Evolutionary conservation across 371 early-diverging fungal species (phyloP).

Genomic region (Conidiobolus incongruus): DNA sequence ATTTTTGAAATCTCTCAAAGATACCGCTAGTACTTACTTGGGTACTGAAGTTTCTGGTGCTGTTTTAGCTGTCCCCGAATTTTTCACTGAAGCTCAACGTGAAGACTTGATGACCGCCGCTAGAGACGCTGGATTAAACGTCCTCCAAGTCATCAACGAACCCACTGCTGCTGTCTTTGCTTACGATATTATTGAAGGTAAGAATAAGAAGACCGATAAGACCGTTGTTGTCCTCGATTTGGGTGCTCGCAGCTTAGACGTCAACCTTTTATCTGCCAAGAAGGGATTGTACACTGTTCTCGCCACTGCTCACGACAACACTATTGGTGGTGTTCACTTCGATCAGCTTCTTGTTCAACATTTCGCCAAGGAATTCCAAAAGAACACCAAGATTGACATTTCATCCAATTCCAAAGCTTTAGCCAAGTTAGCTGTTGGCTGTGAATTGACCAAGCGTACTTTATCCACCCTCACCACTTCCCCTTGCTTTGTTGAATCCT

Average conservation of each 20-base stretch:
- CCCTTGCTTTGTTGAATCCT: conserved; percentile 77
- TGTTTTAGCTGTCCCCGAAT: conserved; percentile 86
- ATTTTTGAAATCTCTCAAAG: conserved; percentile 43
- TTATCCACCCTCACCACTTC: conserved; percentile 68
- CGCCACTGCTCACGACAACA: conserved; percentile 57
- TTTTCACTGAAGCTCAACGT: conserved; percentile 74
- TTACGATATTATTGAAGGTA: conserved; percentile 48
- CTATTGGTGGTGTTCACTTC: conserved; percentile 79
- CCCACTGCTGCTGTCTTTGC: conserved; percentile 96
- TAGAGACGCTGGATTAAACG: conserved; percentile 71
- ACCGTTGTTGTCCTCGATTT: conserved; percentile 86
- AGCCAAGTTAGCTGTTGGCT: conserved; percentile 59
- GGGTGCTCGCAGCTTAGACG: conserved; percentile 89
- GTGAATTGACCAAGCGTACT: conserved; percentile 88
- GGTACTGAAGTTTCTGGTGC: conserved; percentile 59
- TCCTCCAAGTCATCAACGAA: too few species aligned
- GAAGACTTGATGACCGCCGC: conserved; percentile 61
- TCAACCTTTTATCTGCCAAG: conserved; percentile 67
- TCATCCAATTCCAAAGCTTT: conserved; percentile 42
- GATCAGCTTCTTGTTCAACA: conserved; percentile 72
- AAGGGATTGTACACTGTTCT: conserved; percentile 81
- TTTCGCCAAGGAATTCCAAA: conserved; percentile 71
- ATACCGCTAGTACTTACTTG: conserved; percentile 70
- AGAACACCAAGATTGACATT: conserved; percentile 63
- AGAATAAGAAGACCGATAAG: conserved; percentile 23